These are phyloP conservation scores for Dryas integrifolia DNA, from an alignment of 331 rosid species.

Conservation along the genomic window DNA sequence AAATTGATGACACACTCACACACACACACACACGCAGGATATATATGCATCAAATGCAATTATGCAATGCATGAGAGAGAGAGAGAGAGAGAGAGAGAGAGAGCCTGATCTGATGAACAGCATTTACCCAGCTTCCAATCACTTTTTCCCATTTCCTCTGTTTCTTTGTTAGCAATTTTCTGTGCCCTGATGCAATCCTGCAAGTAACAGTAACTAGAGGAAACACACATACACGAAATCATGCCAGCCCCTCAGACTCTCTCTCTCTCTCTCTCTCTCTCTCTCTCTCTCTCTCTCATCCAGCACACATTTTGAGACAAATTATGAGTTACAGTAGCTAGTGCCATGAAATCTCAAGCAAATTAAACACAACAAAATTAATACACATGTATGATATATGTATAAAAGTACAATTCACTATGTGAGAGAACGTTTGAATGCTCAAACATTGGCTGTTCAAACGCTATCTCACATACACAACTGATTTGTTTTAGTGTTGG, in stretches of 20 bases:
- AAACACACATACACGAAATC: conserved; percentile 14
- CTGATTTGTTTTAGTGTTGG: no score
- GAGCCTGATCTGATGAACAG: no score
- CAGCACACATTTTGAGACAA: conserved; percentile 2
- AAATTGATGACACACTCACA: conserved; percentile 29
- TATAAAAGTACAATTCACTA: no score
- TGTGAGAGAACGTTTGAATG: no score
- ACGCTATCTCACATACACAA: no score
- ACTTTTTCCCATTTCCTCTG: background rate
- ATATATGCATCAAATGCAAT: conserved; percentile 11
- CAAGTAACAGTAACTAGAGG: background rate
- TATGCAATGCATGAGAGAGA: conserved; percentile 21
- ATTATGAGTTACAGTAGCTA: background rate
- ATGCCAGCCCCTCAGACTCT: background rate
- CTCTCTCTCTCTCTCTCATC: background rate
- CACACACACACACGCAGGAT: no score
- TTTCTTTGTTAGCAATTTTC: background rate
- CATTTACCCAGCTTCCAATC: background rate
- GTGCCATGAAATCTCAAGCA: background rate
- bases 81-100: background rate
- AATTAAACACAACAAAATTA: background rate
- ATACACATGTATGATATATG: no score
- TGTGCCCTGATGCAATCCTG: background rate
- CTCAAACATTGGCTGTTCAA: no score
- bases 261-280: background rate